Base-by-base conservation (phyloP, 1,139 yeast genomes). In the Yamadazyma sp. region DNA sequence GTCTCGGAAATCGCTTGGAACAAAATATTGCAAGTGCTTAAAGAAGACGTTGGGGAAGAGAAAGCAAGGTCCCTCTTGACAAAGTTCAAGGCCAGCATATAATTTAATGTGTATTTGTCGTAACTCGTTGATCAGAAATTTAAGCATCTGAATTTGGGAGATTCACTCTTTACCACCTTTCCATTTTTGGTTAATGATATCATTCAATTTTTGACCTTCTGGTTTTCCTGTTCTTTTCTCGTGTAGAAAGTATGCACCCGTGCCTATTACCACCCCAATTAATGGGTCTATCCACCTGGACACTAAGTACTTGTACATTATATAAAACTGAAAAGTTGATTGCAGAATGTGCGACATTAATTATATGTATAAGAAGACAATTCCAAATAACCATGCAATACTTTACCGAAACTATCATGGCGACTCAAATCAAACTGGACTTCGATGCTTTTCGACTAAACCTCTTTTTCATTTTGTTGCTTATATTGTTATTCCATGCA, bases 251-350 rank as follows among this genome's bases (percentile, higher is more conserved):
- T 78, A 83, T 3, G 87, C 78, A 5, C 73, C 61, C 0, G 70
- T 67, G 0, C 90, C 90, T 4, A 82, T 70, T 0, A 67, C 57
- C 1, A 82, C 51, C 1, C 83, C 88, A 44, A 80, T 70, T 2
- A 80, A 20, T 2, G 88, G 87, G 53, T 83, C 90, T 1, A 67
- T 53, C 25, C 56, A 53, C 53, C 70, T 60, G 4, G 67, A 59
- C 10, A 68, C 56, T 46, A 68, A 61, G 53, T 66, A 68, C 17
- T 64, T 67, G 42, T 65, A 67, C 42, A 41, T 39, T 12, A 11
- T 27, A 3, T 11, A 11, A 12, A 23, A 14, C 4, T 14, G 20
- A 26, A 16, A 24, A 26, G 17, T 22, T 24, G 6, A 11, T 12
- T 16, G 22, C 21, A 18, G 21, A 18, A 18, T 18, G 21, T 18